Base-by-base conservation (phyloP, 495 filamentous ascomycete species). In the Hyaloscypha finlandica region DNA sequence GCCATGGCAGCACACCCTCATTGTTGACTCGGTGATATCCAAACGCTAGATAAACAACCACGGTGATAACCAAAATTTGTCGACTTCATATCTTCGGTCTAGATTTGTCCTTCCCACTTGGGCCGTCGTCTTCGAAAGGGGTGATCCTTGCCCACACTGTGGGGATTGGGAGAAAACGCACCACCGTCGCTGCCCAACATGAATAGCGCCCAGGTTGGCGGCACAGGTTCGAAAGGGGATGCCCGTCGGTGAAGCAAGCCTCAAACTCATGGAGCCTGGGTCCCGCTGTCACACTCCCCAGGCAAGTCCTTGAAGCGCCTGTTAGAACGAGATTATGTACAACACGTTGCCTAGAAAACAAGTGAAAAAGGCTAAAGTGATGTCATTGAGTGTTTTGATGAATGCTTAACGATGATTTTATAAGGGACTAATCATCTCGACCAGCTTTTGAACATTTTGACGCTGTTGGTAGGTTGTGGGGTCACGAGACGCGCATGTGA, bases 311-410 rank as follows among this genome's bases (percentile, higher is more conserved):
- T 45, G 37, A 45, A 48, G 60, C 20, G 45, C 6, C 22, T 22
- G 29, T 63, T n/a, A 30, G 19, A 33, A 22, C 45, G 9, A 12
- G n/a, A 29, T 53, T 20, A 51, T 33, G 12, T 29, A 6, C 25
- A 29, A 22, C 42, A 63, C 42, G 60, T 53, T 39, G 60, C 16
- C 4, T 48, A 19, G 20, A 5, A 19, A 14, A 53, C 16, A 63
- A 53, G 51, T 8, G 30, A 93, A 4, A 42, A 20, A 37, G 39
- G 37, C 55, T 22, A 29, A 22, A 20, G n/a, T 61, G 65, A 67
- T 67, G 65, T 67, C 58, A 67, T 61, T 67, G 65, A 61, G 48
- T 33, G 4, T 67, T 52, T 67, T 61, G 65, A 61, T 67, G 51
- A 22, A 4, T 60, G 6, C 29, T 42, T 45, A 61, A 32, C 16